Evolutionary conservation across 2,329 filamentous ascomycete genomes (phyloP).

Genomic region (Pseudogymnoascus sp.): DNA sequence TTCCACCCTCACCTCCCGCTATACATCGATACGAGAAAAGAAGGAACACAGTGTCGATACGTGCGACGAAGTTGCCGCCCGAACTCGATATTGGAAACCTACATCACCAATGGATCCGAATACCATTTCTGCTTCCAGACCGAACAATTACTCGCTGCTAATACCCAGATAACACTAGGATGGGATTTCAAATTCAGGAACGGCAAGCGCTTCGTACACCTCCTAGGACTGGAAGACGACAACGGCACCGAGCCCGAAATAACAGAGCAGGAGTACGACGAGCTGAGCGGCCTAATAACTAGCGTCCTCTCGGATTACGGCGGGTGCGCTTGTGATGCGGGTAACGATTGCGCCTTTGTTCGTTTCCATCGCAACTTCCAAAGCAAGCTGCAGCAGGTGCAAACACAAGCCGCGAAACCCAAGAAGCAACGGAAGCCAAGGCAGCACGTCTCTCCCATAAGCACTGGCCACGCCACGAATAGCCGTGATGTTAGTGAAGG

Average conservation of each 20-base stretch:
- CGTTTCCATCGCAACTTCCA: constrained; percentile 54
- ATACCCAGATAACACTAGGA: constrained; percentile 54
- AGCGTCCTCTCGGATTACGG: constrained; percentile 69
- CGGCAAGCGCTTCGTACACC: constrained; percentile 46
- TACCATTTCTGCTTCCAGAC: constrained; percentile 93
- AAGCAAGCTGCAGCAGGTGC: constrained; percentile 33
- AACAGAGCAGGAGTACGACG: constrained; percentile 51
- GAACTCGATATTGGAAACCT: constrained; percentile 81
- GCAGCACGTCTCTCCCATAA: constrained; percentile 51
- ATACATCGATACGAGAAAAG: constrained; percentile 83
- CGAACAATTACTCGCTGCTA: constrained; percentile 61
- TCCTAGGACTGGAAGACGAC: constrained; percentile 57
- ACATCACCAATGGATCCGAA: constrained; percentile 65
- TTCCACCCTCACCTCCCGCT: constrained; percentile 84
- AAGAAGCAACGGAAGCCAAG: constrained; percentile 41
- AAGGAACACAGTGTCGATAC: constrained; percentile 80
- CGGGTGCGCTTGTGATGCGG: constrained; percentile 66
- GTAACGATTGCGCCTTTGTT: constrained; percentile 54
- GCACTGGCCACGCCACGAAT: constrained; percentile 53
- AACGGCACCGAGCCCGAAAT: constrained; percentile 44
- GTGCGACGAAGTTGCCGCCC: constrained; percentile 87
- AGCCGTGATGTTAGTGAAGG: constrained; percentile 58
- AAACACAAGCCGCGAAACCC: constrained; percentile 34
- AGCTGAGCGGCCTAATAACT: constrained; percentile 57
- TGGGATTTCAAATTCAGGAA: constrained; percentile 62